Evolutionary conservation across 805 yeast species (phyloP).

Genomic region (Kodamaea nitidulidarum): DNA sequence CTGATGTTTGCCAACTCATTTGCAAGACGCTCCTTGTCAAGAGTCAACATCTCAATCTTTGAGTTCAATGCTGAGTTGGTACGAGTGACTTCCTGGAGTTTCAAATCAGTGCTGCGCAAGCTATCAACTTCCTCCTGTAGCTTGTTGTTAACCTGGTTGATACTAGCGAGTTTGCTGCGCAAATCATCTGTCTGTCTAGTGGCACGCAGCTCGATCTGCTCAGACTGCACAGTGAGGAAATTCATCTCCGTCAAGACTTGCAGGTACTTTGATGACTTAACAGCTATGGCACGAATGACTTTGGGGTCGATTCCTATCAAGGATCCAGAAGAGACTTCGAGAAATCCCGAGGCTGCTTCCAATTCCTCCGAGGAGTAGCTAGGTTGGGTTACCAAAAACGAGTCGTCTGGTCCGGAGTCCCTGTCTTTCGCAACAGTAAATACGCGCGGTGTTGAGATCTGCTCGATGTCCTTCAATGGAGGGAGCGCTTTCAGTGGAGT

Average conservation of each 20-base stretch:
- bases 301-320: background rate
- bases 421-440: slow-evolving; percentile 38
- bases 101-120: background rate
- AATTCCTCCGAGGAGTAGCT: slow-evolving; percentile 4
- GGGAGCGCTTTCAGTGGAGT: slow-evolving; percentile 42
- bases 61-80: slow-evolving; percentile 6
- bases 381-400: too few species aligned
- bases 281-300: background rate
- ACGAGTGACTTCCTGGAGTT: slow-evolving; percentile 3
- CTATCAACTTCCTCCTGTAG: slow-evolving; percentile 1
- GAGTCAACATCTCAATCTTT: slow-evolving; percentile 10
- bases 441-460: slow-evolving; percentile 38
- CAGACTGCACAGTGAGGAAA: background rate
- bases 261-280: slow-evolving; percentile 1
- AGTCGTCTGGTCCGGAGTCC: background rate
- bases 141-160: background rate
- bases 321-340: background rate
- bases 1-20: background rate
- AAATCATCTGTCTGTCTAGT: background rate
- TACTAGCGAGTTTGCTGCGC: background rate
- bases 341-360: background rate
- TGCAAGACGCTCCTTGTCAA: slow-evolving; percentile 9
- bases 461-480: slow-evolving; percentile 40
- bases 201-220: slow-evolving; percentile 2
- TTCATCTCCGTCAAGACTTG: slow-evolving; percentile 1